Conservation (phyloP, 2,329 filamentous ascomycete genomes). For the Sclerotinia borealis region DNA sequence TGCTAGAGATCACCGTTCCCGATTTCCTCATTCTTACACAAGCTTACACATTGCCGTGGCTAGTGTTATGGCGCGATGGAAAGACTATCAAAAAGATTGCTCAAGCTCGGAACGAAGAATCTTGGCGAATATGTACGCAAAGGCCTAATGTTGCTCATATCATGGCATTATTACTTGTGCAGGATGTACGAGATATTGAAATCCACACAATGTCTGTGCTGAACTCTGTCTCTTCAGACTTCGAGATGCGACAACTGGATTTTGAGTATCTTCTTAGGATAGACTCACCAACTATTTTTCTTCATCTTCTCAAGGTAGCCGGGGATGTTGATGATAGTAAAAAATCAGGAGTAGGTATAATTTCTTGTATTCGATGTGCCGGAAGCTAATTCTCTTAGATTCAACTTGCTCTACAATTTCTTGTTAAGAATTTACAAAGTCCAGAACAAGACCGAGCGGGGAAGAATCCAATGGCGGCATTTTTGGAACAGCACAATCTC, state of each 20-base stretch:
- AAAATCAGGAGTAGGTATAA: conserved; percentile 49
- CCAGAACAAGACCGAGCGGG: conserved; percentile 33
- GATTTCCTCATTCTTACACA: conserved; percentile 73
- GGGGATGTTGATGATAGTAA: conserved; percentile 59
- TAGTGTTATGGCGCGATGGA: conserved; percentile 71
- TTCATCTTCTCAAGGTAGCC: conserved; percentile 75
- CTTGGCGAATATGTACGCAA: conserved; percentile 50
- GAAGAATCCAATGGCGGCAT: conserved; percentile 60
- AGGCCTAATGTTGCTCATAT: conserved; percentile 51
- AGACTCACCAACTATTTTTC: conserved; percentile 68
- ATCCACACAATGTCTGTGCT: conserved; percentile 63
- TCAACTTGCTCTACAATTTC: conserved; percentile 33
- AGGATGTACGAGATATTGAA: conserved; percentile 53
- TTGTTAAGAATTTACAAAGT: conserved; percentile 35
- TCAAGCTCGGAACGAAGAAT: conserved; percentile 63
- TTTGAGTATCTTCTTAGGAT: conserved; percentile 61
- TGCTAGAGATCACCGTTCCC: conserved; percentile 69
- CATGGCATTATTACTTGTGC: conserved; percentile 52
- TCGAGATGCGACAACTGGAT: conserved; percentile 52
- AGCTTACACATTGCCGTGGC: conserved; percentile 74
- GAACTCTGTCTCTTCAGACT: conserved; percentile 61
- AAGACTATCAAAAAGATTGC: conserved; percentile 80
- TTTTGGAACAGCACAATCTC: conserved; percentile 77
- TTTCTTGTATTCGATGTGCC: neutral
- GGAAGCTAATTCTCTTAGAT: conserved; percentile 23